Evolutionary conservation across 176 grass and related monocot species (phyloP).

Genomic region (Paspalum vaginatum): DNA sequence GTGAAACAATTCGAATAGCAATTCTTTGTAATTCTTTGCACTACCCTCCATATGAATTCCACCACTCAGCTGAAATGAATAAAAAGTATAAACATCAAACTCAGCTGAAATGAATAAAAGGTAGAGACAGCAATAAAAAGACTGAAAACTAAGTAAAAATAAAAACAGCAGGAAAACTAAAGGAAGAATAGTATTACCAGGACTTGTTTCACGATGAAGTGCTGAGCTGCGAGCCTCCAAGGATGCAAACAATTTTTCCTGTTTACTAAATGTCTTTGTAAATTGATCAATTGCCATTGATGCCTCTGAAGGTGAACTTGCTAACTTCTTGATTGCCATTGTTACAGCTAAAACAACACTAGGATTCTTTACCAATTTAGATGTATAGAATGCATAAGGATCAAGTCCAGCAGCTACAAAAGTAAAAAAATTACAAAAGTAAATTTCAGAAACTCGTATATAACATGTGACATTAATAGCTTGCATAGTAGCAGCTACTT

Average conservation of each 20-base stretch:
- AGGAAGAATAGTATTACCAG: neutral
- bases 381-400: constrained; percentile 9
- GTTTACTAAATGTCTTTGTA: neutral
- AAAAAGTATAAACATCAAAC: neutral
- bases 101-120: neutral
- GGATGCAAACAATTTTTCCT: neutral
- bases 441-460: no score
- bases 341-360: neutral
- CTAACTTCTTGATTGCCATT: constrained; percentile 31
- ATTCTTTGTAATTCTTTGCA: neutral
- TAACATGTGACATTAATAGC: no score
- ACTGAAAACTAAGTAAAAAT: neutral
- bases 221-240: neutral
- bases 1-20: neutral
- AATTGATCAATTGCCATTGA: neutral
- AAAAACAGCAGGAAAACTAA: neutral
- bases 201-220: neutral
- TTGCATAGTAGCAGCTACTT: no score
- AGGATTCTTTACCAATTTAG: neutral
- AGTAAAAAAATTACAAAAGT: no score
- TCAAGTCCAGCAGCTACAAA: neutral
- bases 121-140: neutral
- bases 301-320: constrained; percentile 30
- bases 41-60: neutral
- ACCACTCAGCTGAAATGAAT: constrained; percentile 1